phyloP scores from a whole-genome alignment of 2,329 filamentous ascomycete genomes.

The Hirsutella thompsonii region DNA sequence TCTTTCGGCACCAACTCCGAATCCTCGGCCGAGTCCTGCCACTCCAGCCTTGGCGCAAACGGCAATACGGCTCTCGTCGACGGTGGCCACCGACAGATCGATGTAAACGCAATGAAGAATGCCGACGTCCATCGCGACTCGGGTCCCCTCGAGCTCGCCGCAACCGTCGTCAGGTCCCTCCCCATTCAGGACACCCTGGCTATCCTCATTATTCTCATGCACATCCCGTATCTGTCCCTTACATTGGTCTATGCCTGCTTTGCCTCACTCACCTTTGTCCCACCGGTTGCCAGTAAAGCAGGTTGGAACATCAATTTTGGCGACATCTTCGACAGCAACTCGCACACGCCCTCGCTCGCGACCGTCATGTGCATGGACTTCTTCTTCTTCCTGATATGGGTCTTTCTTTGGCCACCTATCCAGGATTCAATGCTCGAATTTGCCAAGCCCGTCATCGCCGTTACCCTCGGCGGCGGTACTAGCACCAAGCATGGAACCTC shows the following conservation, averaged over 20 bases:
- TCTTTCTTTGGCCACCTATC: constrained; percentile 75
- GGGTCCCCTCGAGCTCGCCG: constrained; percentile 62
- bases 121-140: constrained; percentile 56
- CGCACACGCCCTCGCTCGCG: constrained; percentile 73
- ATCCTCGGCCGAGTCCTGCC: constrained; percentile 38
- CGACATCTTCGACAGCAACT: constrained; percentile 81
- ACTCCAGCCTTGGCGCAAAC: constrained; percentile 22
- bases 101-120: constrained; percentile 57
- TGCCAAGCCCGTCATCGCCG: constrained; percentile 84
- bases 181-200: constrained; percentile 91
- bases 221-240: constrained; percentile 77
- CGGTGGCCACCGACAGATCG: constrained; percentile 50
- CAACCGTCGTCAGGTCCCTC: constrained; percentile 79
- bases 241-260: constrained; percentile 87
- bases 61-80: constrained; percentile 19
- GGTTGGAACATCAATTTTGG: constrained; percentile 72
- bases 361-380: constrained; percentile 77
- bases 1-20: constrained; percentile 43
- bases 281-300: constrained; percentile 65
- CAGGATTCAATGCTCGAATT: constrained; percentile 83
- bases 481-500: constrained; percentile 55
- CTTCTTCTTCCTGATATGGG: constrained; percentile 72
- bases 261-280: constrained; percentile 84
- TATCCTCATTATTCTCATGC: constrained; percentile 90
- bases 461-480: constrained; percentile 75